Evolutionary conservation across 805 yeast genomes (phyloP).

Genomic region (Ogataea neopini): DNA sequence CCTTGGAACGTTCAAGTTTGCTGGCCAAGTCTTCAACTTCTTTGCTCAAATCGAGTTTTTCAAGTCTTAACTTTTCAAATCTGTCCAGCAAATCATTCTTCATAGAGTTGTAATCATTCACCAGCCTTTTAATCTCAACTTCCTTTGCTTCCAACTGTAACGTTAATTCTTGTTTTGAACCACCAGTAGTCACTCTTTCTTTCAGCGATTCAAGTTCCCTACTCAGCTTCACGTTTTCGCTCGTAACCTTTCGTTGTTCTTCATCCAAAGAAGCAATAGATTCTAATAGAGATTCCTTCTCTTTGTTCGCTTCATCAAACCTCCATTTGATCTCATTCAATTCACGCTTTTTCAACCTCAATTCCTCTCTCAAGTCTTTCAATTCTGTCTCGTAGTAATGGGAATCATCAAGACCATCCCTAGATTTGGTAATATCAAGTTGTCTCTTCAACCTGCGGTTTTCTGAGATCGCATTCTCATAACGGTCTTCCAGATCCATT

Average conservation of each 20-base stretch:
- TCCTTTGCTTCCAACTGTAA: constrained; percentile 20
- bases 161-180: constrained; percentile 8
- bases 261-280: constrained; percentile 23
- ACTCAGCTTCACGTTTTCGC: constrained; percentile 23
- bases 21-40: constrained; percentile 31
- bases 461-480: constrained; percentile 41
- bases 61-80: constrained; percentile 26
- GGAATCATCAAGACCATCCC: constrained; percentile 2
- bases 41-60: constrained; percentile 30
- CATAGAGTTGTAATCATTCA: constrained; percentile 33
- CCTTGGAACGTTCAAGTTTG: constrained; percentile 21
- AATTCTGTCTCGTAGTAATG: constrained; percentile 16
- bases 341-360: constrained; percentile 19
- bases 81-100: constrained; percentile 34
- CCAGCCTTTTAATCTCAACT: constrained; percentile 21
- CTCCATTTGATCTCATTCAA: constrained; percentile 17
- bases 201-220: constrained; percentile 22
- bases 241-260: constrained; percentile 22
- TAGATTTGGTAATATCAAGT: constrained; percentile 25
- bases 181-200: constrained; percentile 8
- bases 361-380: constrained; percentile 14
- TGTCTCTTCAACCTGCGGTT: constrained; percentile 38
- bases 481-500: constrained; percentile 39
- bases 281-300: constrained; percentile 17
- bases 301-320: constrained; percentile 17